Conservation (phyloP, 2,329 filamentous ascomycete species). For the Pseudocercospora ulei region DNA sequence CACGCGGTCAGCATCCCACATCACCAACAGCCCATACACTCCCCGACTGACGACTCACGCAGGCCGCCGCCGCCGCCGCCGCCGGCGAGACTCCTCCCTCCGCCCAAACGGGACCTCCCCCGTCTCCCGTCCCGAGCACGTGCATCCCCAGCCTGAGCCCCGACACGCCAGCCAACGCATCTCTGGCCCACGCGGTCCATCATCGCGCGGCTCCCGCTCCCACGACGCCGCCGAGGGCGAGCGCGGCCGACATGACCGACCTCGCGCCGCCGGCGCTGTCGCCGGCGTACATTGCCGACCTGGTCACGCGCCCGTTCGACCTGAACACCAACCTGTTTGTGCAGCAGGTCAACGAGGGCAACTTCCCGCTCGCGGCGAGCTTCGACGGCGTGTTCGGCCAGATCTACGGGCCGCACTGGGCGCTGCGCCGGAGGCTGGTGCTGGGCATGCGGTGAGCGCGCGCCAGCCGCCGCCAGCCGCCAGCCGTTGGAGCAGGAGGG, state of each 20-base stretch:
- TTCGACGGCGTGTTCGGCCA: not conserved
- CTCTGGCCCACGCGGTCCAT: too few species aligned
- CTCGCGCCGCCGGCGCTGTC: not conserved
- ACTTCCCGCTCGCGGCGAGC: not conserved
- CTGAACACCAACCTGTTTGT: conserved; percentile 1
- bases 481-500: too few species aligned
- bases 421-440: not conserved
- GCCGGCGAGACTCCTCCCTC: not conserved
- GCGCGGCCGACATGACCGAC: not conserved
- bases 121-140: not conserved
- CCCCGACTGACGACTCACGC: not conserved
- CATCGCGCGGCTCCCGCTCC: too few species aligned
- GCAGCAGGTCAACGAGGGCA: conserved; percentile 3
- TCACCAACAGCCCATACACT: too few species aligned
- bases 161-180: not conserved
- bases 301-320: not conserved
- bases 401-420: not conserved
- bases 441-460: too few species aligned
- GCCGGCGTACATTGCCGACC: not conserved
- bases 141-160: not conserved
- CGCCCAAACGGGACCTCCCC: not conserved
- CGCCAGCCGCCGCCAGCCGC: too few species aligned
- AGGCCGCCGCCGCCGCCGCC: not conserved
- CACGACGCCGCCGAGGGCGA: too few species aligned
- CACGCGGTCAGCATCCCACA: too few species aligned